These are phyloP conservation scores for Globisporangium iwayamae DNA, from an alignment of 352 stramenopile species.

Conservation along the genomic window DNA sequence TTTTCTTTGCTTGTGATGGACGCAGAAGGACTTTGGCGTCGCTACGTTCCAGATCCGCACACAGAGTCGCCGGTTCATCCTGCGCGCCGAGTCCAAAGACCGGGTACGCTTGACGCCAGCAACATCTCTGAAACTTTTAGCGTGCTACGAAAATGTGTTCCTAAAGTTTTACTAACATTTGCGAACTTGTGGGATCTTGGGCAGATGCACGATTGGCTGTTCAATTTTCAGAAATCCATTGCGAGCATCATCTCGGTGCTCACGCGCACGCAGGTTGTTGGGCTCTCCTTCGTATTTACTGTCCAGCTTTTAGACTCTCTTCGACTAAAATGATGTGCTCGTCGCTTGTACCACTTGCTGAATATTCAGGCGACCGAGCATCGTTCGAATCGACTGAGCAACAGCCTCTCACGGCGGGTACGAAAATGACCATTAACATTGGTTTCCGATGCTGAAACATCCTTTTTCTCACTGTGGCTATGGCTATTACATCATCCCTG, in stretches of 20 bases:
- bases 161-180: not conserved
- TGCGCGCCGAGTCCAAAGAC: conserved; percentile 80
- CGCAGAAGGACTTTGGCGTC: conserved; percentile 79
- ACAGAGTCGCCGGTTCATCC: conserved; percentile 69
- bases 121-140: not conserved
- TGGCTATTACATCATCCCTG: not conserved
- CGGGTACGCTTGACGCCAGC: conserved; percentile 31
- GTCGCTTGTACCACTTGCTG: not conserved
- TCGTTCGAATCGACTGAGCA: conserved; percentile 44
- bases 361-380: conserved; percentile 30
- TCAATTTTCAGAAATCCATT: conserved; percentile 89
- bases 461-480: not conserved
- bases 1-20: not conserved
- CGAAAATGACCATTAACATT: not conserved
- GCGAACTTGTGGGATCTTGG: conserved; percentile 32
- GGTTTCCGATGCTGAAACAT: not conserved
- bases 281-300: not conserved
- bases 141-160: too few relatives aligned
- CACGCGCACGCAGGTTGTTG: conserved; percentile 47
- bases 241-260: conserved; percentile 81
- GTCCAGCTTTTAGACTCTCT: not conserved
- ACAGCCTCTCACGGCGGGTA: conserved; percentile 61
- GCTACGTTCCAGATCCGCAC: conserved; percentile 82
- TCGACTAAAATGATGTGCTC: too few relatives aligned
- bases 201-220: conserved; percentile 88